These are phyloP conservation scores for Lepiota venenata DNA, from an alignment of 768 basidiomycete genomes.

Conservation along the genomic window DNA sequence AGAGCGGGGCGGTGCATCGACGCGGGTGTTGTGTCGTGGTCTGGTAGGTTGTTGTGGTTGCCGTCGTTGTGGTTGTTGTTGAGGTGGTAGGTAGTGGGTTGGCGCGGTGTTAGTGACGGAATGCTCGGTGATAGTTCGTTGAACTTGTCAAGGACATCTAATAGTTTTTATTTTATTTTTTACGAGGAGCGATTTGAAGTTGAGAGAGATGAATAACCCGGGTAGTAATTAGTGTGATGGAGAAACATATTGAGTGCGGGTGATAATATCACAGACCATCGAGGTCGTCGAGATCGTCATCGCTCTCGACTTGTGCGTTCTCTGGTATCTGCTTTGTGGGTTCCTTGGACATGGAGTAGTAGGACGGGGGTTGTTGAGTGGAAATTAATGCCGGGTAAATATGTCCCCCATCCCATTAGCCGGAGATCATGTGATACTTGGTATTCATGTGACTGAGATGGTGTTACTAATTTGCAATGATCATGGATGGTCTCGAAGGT, in stretches of 20 bases:
- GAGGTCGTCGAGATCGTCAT: slow-evolving; percentile 68
- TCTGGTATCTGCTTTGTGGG: slow-evolving; percentile 18
- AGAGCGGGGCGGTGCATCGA: slow-evolving; percentile 37
- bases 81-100: slow-evolving; percentile 24
- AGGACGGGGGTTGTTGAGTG: too few species aligned
- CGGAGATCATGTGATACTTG: too few species aligned
- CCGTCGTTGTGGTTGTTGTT: slow-evolving; percentile 17
- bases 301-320: slow-evolving; percentile 22
- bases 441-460: too few species aligned
- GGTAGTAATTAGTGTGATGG: slow-evolving; percentile 1
- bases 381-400: too few species aligned
- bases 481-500: too few species aligned
- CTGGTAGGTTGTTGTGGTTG: too few species aligned
- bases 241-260: background rate
- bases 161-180: too few species aligned
- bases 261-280: slow-evolving; percentile 37
- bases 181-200: too few species aligned
- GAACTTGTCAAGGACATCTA: slow-evolving; percentile 49
- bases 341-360: slow-evolving; percentile 2
- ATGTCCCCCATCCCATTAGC: too few species aligned
- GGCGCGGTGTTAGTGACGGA: slow-evolving; percentile 27
- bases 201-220: background rate
- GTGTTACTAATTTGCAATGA: too few species aligned
- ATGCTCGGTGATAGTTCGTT: slow-evolving; percentile 18
- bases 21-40: slow-evolving; percentile 47